Conservation (phyloP, 306 rosid genomes). For the Glycine tomentella region DNA sequence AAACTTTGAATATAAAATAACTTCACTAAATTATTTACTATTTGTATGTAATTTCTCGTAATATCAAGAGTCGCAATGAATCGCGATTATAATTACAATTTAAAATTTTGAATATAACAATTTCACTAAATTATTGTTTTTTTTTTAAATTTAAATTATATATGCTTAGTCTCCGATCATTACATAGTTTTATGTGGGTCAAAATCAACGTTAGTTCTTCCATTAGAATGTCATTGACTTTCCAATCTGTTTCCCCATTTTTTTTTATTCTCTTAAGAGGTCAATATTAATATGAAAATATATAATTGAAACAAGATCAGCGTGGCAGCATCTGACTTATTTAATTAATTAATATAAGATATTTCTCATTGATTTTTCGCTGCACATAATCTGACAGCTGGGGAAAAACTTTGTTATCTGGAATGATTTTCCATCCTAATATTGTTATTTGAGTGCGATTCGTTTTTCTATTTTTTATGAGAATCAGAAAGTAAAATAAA, state of each 20-base stretch:
- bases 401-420: background rate
- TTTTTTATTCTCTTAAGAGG: background rate
- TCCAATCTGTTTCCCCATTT: background rate
- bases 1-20: no score
- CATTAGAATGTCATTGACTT: slow-evolving; percentile 33
- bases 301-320: slow-evolving; percentile 11
- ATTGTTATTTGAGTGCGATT: background rate
- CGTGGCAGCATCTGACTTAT: slow-evolving; percentile 37
- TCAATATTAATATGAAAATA: background rate
- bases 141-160: slow-evolving; percentile 25
- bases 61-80: no score
- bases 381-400: slow-evolving; percentile 17
- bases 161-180: background rate
- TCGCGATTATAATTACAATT: no score
- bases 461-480: background rate
- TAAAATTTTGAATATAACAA: background rate
- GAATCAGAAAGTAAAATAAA: background rate
- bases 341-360: slow-evolving; percentile 4
- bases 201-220: slow-evolving; percentile 16
- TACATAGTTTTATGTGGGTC: background rate
- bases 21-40: no score
- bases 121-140: background rate
- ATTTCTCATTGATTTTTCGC: slow-evolving; percentile 11
- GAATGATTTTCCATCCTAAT: slow-evolving; percentile 23
- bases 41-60: no score